Evolutionary conservation across 1,139 yeast species (phyloP), one percentile per base, ranked within the genome.

Genomic region (Yueomyces sp.): DNA sequence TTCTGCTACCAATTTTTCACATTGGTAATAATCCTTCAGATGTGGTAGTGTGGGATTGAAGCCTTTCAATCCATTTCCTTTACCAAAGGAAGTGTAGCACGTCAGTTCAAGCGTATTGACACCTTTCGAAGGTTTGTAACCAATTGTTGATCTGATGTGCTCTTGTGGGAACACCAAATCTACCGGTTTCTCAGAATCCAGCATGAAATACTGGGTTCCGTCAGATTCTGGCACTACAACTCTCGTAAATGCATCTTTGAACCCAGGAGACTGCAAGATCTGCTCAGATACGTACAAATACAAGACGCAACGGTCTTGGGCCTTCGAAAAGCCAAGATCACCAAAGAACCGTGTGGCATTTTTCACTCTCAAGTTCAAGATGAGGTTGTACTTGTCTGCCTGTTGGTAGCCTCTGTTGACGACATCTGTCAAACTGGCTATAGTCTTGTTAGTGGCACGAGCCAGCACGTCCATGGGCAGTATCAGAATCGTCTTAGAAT

Each of bases 381-480:
- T 69, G 2, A 75, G 56, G 1, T 65, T 63, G 52, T 60, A 77
- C 48, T 66, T 67, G 42, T 71, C 62, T 3, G 70, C 68, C 46
- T 70, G 68, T 45, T 68, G 64, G 50, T 76, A 77, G 0, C 77
- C 75, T 42, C 64, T 64, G 54, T 77, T 78, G 47, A 69, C 51
- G 2, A 49, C 41, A 1, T 33, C 39, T 6, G 27, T 29, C 31
- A 48, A 27, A 33, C 44, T 43, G 4, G 26, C 2, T 41, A 49
- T 19, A 33, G 43, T 36, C 31, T 40, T 25, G 12, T 37, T 1
- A 30, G 48, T 9, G 42, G 46, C 34, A 19, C 36, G 32, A 9
- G 11, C 25, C 9, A 48, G 38, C 6, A 11, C 19, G 8, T 35
- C 28, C 7, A 43, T 34, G 9, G 50, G 47, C 6, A 48, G 33